phyloP scores from a whole-genome alignment of 2,329 filamentous ascomycete genomes.

The Magnaporthiopsis poae region DNA sequence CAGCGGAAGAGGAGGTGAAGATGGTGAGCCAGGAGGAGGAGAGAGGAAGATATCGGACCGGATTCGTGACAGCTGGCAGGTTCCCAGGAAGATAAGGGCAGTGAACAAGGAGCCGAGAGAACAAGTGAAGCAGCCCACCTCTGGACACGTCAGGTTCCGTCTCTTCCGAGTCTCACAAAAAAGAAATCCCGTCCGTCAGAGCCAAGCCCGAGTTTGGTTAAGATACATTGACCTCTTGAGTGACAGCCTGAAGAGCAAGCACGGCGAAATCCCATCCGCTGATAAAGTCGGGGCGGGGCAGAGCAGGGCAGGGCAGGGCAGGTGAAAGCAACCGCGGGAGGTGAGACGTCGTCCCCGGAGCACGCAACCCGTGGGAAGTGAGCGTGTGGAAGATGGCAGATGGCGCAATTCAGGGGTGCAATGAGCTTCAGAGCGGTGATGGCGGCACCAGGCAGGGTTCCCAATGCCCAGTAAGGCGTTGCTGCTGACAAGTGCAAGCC shows the following conservation, averaged over 20 bases:
- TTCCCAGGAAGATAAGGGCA: background rate
- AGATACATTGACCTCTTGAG: background rate
- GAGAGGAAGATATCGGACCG: background rate
- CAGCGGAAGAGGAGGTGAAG: background rate
- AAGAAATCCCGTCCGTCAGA: background rate
- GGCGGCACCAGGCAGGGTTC: background rate
- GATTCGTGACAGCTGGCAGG: background rate
- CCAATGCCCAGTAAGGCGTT: background rate
- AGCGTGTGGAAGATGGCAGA: conserved; percentile 8
- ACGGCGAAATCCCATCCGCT: background rate
- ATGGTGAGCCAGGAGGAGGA: background rate
- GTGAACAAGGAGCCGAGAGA: background rate
- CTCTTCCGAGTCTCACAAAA: background rate
- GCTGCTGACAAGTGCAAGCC: background rate
- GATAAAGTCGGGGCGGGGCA: background rate
- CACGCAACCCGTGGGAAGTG: background rate
- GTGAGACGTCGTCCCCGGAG: background rate
- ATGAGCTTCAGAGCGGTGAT: conserved; percentile 13
- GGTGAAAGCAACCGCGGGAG: conserved; percentile 1
- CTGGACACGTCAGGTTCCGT: background rate
- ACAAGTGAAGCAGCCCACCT: background rate
- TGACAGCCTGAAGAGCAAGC: background rate
- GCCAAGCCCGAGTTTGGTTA: background rate
- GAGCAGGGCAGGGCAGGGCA: background rate
- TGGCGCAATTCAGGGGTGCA: conserved; percentile 17